Evolutionary conservation across 345 rosid species (phyloP).

Genomic region (Punica granatum): DNA sequence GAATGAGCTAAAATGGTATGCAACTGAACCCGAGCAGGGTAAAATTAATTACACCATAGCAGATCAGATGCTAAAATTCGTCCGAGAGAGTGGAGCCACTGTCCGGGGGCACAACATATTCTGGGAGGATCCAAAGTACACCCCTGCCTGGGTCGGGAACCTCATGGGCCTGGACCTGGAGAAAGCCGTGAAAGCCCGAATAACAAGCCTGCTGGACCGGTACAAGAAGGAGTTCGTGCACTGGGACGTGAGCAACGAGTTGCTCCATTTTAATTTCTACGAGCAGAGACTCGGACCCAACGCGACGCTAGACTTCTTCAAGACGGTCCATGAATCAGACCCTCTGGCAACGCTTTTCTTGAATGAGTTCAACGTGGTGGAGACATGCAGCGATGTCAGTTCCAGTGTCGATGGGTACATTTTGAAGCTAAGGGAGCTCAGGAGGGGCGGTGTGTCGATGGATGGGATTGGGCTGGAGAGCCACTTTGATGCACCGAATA

Average conservation of each 20-base stretch:
- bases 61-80: slow-evolving; percentile 56
- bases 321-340: slow-evolving; percentile 51
- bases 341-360: slow-evolving; percentile 63
- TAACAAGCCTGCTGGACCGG: slow-evolving; percentile 62
- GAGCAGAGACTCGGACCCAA: slow-evolving; percentile 55
- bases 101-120: slow-evolving; percentile 88
- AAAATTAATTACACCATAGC: slow-evolving; percentile 49
- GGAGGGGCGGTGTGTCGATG: slow-evolving; percentile 40
- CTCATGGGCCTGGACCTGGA: slow-evolving; percentile 35
- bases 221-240: slow-evolving; percentile 71
- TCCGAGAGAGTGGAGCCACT: slow-evolving; percentile 40
- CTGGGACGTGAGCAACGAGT: slow-evolving; percentile 90
- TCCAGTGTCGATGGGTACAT: slow-evolving; percentile 64
- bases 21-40: slow-evolving; percentile 72
- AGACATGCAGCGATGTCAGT: slow-evolving; percentile 60
- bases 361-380: slow-evolving; percentile 81
- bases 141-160: slow-evolving; percentile 52
- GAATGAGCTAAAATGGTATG: slow-evolving; percentile 89
- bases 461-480: slow-evolving; percentile 75
- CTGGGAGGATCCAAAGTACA: slow-evolving; percentile 86
- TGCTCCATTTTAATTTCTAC: slow-evolving; percentile 79
- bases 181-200: slow-evolving; percentile 47
- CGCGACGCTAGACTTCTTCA: slow-evolving; percentile 52
- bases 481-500: slow-evolving; percentile 63
- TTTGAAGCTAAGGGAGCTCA: slow-evolving; percentile 44